Conservation (phyloP, 371 early-diverging fungal species). For the Capniomyces stellatus region DNA sequence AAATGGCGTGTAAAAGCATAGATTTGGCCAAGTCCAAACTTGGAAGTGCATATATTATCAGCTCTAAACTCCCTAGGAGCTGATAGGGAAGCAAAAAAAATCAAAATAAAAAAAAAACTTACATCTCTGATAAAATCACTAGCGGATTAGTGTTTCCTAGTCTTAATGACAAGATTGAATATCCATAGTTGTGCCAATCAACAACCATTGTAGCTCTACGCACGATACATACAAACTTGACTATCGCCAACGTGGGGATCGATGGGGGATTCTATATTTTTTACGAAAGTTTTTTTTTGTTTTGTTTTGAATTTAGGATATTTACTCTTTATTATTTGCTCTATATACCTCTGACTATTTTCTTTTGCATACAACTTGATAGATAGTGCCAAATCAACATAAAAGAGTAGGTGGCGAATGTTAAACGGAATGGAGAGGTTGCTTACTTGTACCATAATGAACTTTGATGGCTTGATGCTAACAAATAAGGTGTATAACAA, state of each 20-base stretch:
- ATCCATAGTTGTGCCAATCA: conserved; percentile 97
- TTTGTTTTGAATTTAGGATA: too few species aligned
- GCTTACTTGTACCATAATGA: conserved; percentile 68
- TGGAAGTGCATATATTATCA: too few species aligned
- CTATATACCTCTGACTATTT: too few species aligned
- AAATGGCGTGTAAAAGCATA: too few species aligned
- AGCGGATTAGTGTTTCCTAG: conserved; percentile 27
- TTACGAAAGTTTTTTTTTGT: too few species aligned
- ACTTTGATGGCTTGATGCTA: conserved; percentile 31
- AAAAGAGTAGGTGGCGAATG: background rate
- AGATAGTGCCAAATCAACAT: too few species aligned
- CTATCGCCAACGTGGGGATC: conserved; percentile 72
- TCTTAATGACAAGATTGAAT: conserved; percentile 59
- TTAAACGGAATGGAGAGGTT: background rate
- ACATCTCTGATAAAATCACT: background rate
- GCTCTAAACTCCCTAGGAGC: too few species aligned
- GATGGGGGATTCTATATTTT: conserved; percentile 79
- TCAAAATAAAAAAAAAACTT: background rate
- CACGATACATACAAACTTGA: conserved; percentile 37
- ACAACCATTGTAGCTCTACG: conserved; percentile 54
- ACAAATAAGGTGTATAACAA: conserved; percentile 22
- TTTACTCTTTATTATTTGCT: too few species aligned
- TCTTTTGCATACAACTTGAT: too few species aligned
- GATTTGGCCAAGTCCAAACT: too few species aligned
- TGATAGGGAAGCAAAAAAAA: too few species aligned